A percentile compares a stretch with the other conserved stretches of the same genome.
Conservation (phyloP, 768 basidiomycete genomes). For the Clathrus columnatus region DNA sequence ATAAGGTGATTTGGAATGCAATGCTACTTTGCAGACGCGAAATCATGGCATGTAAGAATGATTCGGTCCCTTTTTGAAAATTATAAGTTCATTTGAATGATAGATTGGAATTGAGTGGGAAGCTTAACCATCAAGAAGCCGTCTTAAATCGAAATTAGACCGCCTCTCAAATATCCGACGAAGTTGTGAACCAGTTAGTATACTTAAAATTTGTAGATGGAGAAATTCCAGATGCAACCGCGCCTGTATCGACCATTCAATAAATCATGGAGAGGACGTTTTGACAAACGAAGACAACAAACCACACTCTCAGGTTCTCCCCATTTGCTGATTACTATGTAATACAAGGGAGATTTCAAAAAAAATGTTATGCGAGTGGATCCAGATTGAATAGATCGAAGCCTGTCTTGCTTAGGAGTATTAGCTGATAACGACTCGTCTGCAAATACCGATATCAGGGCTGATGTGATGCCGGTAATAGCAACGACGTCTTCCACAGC, state of each 20-base stretch:
- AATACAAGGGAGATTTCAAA: constrained; percentile 81
- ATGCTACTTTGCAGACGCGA: constrained; percentile 67
- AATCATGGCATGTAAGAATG: constrained; percentile 68
- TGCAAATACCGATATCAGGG: constrained; percentile 90
- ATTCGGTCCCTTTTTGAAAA: constrained; percentile 83
- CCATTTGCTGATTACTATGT: constrained; percentile 86
- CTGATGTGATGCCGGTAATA: constrained; percentile 88
- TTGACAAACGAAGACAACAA: constrained; percentile 24
- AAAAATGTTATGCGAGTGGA: constrained; percentile 79
- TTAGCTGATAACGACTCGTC: constrained; percentile 76
- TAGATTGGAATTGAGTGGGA: too few relatives aligned
- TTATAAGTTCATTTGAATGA: too few relatives aligned
- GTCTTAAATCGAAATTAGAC: constrained; percentile 83
- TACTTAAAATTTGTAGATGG: constrained; percentile 86
- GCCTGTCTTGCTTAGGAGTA: constrained; percentile 82
- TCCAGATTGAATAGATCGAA: constrained; percentile 78
- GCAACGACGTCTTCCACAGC: constrained; percentile 62
- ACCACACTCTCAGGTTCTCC: constrained; percentile 96
- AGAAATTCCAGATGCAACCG: constrained; percentile 91
- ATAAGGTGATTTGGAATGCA: constrained; percentile 69
- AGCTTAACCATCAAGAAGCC: constrained; percentile 53
- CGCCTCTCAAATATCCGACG: constrained; percentile 79
- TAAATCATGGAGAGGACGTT: constrained; percentile 14
- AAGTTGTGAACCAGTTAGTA: constrained; percentile 80
- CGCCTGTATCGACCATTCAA: constrained; percentile 62